phyloP scores from a whole-genome alignment of 495 filamentous ascomycete genomes.

The Daldinia loculata region DNA sequence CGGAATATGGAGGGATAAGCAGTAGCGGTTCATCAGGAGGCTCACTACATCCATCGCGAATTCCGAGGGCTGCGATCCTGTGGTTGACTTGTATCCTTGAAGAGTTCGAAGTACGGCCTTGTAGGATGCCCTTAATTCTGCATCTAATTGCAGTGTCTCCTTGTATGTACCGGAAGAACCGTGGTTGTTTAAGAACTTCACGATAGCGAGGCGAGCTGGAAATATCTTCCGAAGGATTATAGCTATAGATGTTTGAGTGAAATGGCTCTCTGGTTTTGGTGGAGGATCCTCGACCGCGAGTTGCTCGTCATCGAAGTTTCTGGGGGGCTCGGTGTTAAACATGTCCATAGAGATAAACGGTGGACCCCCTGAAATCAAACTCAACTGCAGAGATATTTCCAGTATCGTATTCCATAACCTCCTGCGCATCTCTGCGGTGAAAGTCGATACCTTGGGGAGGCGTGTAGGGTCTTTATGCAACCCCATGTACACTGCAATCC shows the following conservation, averaged over 20 bases:
- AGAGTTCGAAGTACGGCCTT: conserved; percentile 46
- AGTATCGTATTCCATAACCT: conserved; percentile 73
- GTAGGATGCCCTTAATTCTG: conserved; percentile 49
- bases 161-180: conserved; percentile 44
- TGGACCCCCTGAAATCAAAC: conserved; percentile 61
- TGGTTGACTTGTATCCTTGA: conserved; percentile 48
- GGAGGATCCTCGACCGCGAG: conserved; percentile 37
- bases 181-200: conserved; percentile 51
- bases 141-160: conserved; percentile 50
- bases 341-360: conserved; percentile 56
- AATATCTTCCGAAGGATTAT: conserved; percentile 50
- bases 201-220: conserved; percentile 47
- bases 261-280: conserved; percentile 34
- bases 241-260: conserved; percentile 53
- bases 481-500: conserved; percentile 68
- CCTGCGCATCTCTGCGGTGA: conserved; percentile 71
- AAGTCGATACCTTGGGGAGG: conserved; percentile 52
- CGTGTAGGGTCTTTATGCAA: conserved; percentile 65
- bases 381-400: conserved; percentile 61
- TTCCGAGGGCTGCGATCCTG: conserved; percentile 46
- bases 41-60: conserved; percentile 53
- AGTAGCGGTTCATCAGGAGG: conserved; percentile 60
- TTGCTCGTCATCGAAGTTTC: conserved; percentile 61
- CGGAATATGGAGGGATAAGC: conserved; percentile 60
- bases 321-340: conserved; percentile 58